Conservation (phyloP, 2,329 filamentous ascomycete genomes). For the Pseudocercospora fijiensis region DNA sequence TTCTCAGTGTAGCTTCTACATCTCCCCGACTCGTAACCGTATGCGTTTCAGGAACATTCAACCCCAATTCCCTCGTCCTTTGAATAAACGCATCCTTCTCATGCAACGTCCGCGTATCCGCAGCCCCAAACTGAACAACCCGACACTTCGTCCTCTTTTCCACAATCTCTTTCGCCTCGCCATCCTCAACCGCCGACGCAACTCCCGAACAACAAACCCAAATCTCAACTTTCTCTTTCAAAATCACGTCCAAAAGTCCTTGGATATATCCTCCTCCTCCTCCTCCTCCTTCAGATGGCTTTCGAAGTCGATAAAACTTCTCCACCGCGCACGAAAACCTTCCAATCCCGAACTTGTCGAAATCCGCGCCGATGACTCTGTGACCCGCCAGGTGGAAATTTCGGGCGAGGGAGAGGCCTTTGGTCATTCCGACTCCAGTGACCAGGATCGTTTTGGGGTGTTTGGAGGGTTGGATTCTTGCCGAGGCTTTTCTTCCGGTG, state of each 20-base stretch:
- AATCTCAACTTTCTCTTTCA: conserved; percentile 61
- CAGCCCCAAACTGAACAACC: conserved; percentile 62
- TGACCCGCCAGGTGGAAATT: conserved; percentile 63
- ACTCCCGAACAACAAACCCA: conserved; percentile 76
- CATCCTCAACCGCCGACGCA: conserved; percentile 65
- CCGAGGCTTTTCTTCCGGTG: neutral
- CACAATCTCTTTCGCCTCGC: conserved; percentile 60
- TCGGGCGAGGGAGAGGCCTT: conserved; percentile 66
- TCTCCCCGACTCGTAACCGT: conserved; percentile 47
- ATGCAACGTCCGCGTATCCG: conserved; percentile 59
- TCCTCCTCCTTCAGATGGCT: conserved; percentile 35
- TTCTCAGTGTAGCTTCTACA: conserved; percentile 12
- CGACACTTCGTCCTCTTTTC: conserved; percentile 59
- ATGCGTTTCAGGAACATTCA: conserved; percentile 49
- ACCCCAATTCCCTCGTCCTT: conserved; percentile 54
- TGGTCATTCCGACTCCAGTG: conserved; percentile 70
- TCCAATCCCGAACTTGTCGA: conserved; percentile 50
- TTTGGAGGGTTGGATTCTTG: conserved; percentile 17
- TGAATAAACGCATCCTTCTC: conserved; percentile 66
- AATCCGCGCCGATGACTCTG: conserved; percentile 70
- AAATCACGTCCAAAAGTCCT: conserved; percentile 59
- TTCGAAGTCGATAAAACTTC: conserved; percentile 54
- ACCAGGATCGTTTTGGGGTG: conserved; percentile 61
- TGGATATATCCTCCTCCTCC: conserved; percentile 53
- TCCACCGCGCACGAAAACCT: conserved; percentile 59